Conservation (phyloP, 2,329 filamentous ascomycete species). For the Fusarium sp. region DNA sequence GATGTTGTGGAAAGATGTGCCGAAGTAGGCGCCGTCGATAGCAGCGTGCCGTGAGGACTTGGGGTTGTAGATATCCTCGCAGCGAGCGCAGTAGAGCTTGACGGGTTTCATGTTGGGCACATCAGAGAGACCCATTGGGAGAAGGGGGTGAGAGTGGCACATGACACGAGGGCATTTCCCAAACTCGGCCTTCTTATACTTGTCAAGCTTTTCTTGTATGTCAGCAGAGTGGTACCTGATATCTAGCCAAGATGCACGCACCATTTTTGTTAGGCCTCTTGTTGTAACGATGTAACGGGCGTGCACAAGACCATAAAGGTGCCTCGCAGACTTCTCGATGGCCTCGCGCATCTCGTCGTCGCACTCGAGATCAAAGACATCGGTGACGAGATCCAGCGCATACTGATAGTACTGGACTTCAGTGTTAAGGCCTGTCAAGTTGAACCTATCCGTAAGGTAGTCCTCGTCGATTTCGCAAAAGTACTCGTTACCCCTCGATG, state of each 20-base stretch:
- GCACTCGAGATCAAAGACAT: slow-evolving; percentile 98
- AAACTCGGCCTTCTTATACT: slow-evolving; percentile 98
- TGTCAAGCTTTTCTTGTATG: slow-evolving; percentile 78
- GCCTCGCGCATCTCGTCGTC: slow-evolving; percentile 98
- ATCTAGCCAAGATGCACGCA: slow-evolving; percentile 51
- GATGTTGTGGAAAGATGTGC: slow-evolving; percentile 98
- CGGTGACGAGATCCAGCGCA: slow-evolving; percentile 95
- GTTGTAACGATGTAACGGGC: slow-evolving; percentile 98
- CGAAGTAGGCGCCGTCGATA: slow-evolving; percentile 98
- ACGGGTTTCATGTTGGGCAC: slow-evolving; percentile 87
- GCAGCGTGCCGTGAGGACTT: slow-evolving; percentile 95
- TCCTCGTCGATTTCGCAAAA: slow-evolving; percentile 99
- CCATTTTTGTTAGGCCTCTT: slow-evolving; percentile 94
- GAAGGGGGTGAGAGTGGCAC: slow-evolving; percentile 90
- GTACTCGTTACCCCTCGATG: slow-evolving; percentile 96
- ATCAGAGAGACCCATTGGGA: slow-evolving; percentile 95
- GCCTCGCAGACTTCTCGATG: slow-evolving; percentile 95
- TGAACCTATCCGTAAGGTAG: slow-evolving; percentile 97
- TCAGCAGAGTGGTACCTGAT: not conserved
- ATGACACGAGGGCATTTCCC: slow-evolving; percentile 97
- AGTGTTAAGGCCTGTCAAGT: slow-evolving; percentile 94
- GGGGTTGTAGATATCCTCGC: slow-evolving; percentile 98
- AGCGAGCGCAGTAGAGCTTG: slow-evolving; percentile 96
- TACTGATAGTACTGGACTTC: slow-evolving; percentile 99
- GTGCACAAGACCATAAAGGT: slow-evolving; percentile 95